Conservation (phyloP, 148 eudicot genomes). For the Selenicereus undatus region DNA sequence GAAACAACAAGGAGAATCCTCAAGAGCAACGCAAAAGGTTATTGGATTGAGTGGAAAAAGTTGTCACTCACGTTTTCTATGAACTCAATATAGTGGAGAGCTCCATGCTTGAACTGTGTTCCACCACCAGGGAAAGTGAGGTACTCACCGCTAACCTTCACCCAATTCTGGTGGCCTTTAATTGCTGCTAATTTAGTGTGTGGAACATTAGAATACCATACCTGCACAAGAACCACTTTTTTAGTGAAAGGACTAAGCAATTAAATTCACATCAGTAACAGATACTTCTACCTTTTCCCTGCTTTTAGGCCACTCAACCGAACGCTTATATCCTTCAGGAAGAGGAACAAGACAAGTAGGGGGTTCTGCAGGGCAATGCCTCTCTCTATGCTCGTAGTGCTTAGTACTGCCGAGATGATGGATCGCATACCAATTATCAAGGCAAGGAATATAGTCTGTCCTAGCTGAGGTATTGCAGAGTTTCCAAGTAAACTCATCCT, state of each 20-base stretch:
- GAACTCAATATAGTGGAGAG: slow-evolving; percentile 92
- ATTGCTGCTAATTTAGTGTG: slow-evolving; percentile 74
- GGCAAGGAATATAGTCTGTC: slow-evolving; percentile 89
- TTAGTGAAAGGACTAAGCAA: not conserved
- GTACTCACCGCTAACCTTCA: slow-evolving; percentile 81
- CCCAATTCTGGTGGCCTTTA: slow-evolving; percentile 99
- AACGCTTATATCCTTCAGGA: slow-evolving; percentile 76
- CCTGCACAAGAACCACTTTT: slow-evolving; percentile 37
- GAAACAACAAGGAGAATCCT: not conserved
- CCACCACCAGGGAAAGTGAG: slow-evolving; percentile 99
- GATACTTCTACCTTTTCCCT: slow-evolving; percentile 60
- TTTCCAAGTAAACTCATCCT: slow-evolving; percentile 49
- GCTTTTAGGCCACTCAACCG: slow-evolving; percentile 85
- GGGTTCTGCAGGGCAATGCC: slow-evolving; percentile 81
- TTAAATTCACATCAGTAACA: not conserved
- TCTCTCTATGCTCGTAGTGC: slow-evolving; percentile 91
- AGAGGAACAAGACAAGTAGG: slow-evolving; percentile 96
- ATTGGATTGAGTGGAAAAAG: not conserved
- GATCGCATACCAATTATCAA: slow-evolving; percentile 79
- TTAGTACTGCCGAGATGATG: slow-evolving; percentile 60
- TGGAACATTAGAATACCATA: slow-evolving; percentile 93
- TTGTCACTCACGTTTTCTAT: slow-evolving; percentile 56
- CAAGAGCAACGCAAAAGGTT: not conserved
- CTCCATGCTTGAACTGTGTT: slow-evolving; percentile 94
- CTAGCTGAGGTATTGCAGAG: slow-evolving; percentile 77